Evolutionary conservation across 148 eudicot genomes (phyloP), one percentile per base, ranked within the genome.

Genomic region (Arbutus unedo): DNA sequence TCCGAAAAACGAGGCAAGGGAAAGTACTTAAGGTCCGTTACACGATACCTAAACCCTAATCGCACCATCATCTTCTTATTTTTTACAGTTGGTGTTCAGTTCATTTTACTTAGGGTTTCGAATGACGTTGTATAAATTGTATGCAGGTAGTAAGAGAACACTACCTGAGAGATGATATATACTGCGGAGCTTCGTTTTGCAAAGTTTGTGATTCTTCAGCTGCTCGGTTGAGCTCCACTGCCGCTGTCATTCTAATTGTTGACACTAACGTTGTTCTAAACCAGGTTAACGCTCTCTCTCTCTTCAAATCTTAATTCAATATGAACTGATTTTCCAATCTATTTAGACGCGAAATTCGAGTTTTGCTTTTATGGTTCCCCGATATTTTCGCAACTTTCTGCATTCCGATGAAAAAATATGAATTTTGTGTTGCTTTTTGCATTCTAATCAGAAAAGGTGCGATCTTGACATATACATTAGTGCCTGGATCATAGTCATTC

Each of bases 211-310:
- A 94, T 81, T 72, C 91, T 78, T 79, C 87, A 2, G 88, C 4
- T 71, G 94, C 97, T 85, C 90, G 93, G 8, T 86, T 96, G 85
- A 88, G 90, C 83, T 81, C 91, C 4, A 50, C 80, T 85, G 88
- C 87, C 75, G 85, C 95, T n/a, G 84, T 88, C 55, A 84, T 94
- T 3, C 84, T 96, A 25, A 64, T 96, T 54, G 80, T 96, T 7
- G 99, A 96, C 82, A 94, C 99, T 18, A 94, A 96, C 84, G 98
- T 96, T 62, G 99, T 94, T 41, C 97, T 96, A 60, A 87, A 96
- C 88, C 98, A 96, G 98, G 99, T 93, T 38, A 8, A 3, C 8
- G 56, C 25, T 68, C 18, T 31, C 43, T 66, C 31, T 3, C 2
- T 5, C 44, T 13, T 19, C 5, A 64, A 64, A 41, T 23, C 70